Evolutionary conservation across 2,329 filamentous ascomycete species (phyloP).

Genomic region (Calcarisporium arbuscula): DNA sequence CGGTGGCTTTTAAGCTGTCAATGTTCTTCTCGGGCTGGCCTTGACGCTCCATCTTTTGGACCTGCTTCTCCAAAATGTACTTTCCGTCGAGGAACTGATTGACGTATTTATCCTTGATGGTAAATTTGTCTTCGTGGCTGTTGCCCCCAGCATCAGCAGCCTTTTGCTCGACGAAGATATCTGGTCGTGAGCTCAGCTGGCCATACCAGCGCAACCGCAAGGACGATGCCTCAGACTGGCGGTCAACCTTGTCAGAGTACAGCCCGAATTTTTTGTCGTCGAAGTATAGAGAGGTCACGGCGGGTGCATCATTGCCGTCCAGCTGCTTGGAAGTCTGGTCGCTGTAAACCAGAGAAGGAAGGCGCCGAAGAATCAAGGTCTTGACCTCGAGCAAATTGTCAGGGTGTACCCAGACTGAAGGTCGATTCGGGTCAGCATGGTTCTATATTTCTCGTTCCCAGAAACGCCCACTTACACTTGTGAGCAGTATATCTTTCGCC

Average conservation of each 20-base stretch:
- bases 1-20: constrained; percentile 62
- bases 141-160: constrained; percentile 68
- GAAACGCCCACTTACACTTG: constrained; percentile 64
- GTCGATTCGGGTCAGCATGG: no score
- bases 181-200: constrained; percentile 68
- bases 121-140: constrained; percentile 73
- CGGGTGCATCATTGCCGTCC: constrained; percentile 76
- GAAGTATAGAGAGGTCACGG: constrained; percentile 93
- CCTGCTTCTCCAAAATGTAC: constrained; percentile 86
- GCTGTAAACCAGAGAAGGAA: constrained; percentile 91
- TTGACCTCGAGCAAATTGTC: constrained; percentile 97
- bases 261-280: constrained; percentile 81
- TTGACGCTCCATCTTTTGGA: constrained; percentile 79
- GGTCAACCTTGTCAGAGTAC: constrained; percentile 79
- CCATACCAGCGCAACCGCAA: constrained; percentile 89
- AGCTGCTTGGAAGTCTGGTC: constrained; percentile 76
- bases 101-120: constrained; percentile 91
- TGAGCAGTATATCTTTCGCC: constrained; percentile 75
- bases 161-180: constrained; percentile 87
- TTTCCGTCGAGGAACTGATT: constrained; percentile 79
- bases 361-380: constrained; percentile 83
- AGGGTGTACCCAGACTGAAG: constrained; percentile 90
- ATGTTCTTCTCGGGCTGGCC: constrained; percentile 61
- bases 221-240: constrained; percentile 69
- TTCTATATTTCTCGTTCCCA: no score